These are phyloP conservation scores for Echeveria elegans DNA, from an alignment of 164 flowering plant genomes.

Conservation along the genomic window DNA sequence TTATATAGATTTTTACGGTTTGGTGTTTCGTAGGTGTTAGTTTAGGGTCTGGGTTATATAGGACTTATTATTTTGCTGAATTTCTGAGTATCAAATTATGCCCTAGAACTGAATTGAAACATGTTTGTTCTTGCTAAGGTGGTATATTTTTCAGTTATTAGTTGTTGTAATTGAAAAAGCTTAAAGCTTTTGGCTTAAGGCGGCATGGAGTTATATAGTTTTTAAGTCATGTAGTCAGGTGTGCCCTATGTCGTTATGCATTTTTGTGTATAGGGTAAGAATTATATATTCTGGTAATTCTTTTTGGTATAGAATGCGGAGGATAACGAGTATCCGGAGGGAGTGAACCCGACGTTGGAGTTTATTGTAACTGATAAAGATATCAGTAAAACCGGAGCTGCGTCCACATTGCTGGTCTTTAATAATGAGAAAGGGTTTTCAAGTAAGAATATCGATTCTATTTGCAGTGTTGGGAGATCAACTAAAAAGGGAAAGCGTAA, in stretches of 20 bases:
- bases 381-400: conserved; percentile 56
- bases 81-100: too few relatives aligned
- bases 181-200: neutral
- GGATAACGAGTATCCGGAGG: conserved; percentile 50
- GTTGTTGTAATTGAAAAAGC: neutral
- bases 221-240: neutral
- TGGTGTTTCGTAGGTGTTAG: neutral
- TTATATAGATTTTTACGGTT: neutral
- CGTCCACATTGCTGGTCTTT: conserved; percentile 47
- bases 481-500: conserved; percentile 52
- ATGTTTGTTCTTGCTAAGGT: neutral
- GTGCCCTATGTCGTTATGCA: neutral
- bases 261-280: neutral
- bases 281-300: neutral
- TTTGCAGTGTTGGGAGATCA: conserved; percentile 58
- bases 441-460: conserved; percentile 45
- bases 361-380: conserved; percentile 50
- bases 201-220: neutral
- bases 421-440: conserved; percentile 64
- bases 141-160: too few relatives aligned
- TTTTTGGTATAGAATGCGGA: conserved; percentile 50
- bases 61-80: neutral
- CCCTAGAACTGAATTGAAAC: neutral
- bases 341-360: conserved; percentile 51
- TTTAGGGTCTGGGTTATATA: neutral